Evolutionary conservation across 148 eudicot genomes (phyloP), one percentile per base, ranked within the genome.

Genomic region (Pouteria glomerata): DNA sequence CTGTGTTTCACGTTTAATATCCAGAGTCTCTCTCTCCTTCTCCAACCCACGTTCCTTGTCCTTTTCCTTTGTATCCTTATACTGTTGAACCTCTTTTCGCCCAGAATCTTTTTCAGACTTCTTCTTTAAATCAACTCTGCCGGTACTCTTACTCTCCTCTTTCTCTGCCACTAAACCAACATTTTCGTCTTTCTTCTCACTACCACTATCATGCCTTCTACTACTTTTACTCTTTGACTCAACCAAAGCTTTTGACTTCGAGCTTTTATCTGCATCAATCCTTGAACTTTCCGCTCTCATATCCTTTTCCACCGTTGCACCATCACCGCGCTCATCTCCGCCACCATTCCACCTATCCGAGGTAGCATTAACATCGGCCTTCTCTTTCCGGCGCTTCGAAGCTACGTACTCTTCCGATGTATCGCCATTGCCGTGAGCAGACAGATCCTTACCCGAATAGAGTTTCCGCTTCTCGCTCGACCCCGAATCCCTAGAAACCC

Each of bases 291-390:
- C 84, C 42, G 27, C 79, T 63, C 73, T 86, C 44, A 48, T 18
- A 41, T 84, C 92, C 58, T 63, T 83, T 13, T 76, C 86, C 39
- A 65, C 52, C 10, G 44, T 50, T 70, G 66, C 89, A 42, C 55
- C 74, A 57, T 69, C 70, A 5, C 48, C 67, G 42, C 66, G 58
- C 69, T 68, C 83, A 57, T 76, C 72, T 23, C 79, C 90, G 16
- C 84, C 91, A 18, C 87, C 89, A 55, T 82, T 82, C 97, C 97
- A 91, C 78, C 97, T 81, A 74, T 90, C 97, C 27, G 76, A 64
- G 19, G 76, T 76, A 21, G 42, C 68, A 42, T 71, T 68, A 18
- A 60, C 87, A 58, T 74, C 86, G 8, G 75, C 82, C 84, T 86
- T 91, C 77, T 94, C 97, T 57, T 86, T 89, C 33, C 91, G 69